A percentile compares a stretch with the other conserved stretches of the same genome.
Evolutionary conservation across 805 yeast species (phyloP).

Genomic region (Blastobotrys robertii): DNA sequence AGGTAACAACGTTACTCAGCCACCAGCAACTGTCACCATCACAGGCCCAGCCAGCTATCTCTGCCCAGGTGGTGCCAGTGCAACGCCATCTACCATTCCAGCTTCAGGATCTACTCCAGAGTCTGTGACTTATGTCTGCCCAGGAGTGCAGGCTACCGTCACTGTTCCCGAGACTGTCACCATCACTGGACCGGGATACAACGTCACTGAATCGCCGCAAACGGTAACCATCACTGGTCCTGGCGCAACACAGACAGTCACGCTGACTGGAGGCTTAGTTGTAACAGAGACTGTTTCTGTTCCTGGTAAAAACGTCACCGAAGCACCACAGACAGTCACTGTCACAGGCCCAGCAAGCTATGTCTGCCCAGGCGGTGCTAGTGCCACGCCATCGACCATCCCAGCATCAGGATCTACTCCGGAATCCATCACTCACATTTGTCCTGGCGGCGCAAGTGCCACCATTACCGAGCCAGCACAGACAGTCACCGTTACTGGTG

Average conservation of each 20-base stretch:
- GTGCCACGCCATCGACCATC: constrained; percentile 13
- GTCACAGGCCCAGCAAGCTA: constrained; percentile 2
- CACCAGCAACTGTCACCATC: constrained; percentile 1
- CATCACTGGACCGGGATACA: not conserved
- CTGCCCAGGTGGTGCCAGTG: not conserved
- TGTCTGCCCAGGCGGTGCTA: no score
- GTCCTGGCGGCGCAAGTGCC: constrained; percentile 2
- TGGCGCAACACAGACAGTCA: constrained; percentile 9
- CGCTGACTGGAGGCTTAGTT: no score
- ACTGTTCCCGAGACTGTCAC: constrained; percentile 9
- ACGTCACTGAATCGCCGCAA: no score
- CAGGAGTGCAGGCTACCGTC: constrained; percentile 4
- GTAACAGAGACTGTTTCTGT: constrained; percentile 9
- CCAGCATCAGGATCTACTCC: constrained; percentile 8
- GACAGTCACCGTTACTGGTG: no score
- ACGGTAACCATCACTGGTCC: constrained; percentile 14
- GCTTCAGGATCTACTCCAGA: constrained; percentile 6
- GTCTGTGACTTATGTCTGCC: no score
- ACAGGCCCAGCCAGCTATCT: constrained; percentile 2
- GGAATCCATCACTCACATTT: no score
- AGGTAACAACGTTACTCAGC: constrained; percentile 1
- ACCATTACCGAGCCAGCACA: constrained; percentile 2
- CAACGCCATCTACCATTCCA: constrained; percentile 14
- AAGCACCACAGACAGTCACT: not conserved
- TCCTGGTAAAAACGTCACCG: constrained; percentile 4